Conservation (phyloP, 2,329 filamentous ascomycete species). For the Elsinoe necatrix region DNA sequence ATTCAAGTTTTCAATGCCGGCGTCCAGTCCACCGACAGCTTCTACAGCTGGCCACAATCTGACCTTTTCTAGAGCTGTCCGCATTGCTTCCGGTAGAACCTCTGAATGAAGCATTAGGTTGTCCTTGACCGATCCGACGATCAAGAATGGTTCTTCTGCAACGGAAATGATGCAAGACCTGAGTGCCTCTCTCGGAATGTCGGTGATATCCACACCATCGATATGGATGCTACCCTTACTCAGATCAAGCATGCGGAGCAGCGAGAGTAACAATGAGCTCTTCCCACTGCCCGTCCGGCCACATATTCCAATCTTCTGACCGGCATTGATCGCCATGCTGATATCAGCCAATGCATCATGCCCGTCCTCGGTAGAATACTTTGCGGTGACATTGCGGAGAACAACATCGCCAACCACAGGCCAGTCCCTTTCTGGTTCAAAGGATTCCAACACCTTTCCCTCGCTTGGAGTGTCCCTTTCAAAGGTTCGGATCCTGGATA, state of each 20-base stretch:
- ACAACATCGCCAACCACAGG: neutral
- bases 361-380: neutral
- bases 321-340: conserved; percentile 38
- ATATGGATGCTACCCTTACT: conserved; percentile 37
- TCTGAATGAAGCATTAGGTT: conserved; percentile 40
- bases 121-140: conserved; percentile 39
- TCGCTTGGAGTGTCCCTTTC: conserved; percentile 29
- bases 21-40: conserved; percentile 32
- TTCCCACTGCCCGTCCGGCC: conserved; percentile 51
- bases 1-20: conserved; percentile 27
- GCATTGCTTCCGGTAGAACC: conserved; percentile 27
- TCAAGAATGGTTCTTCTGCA: conserved; percentile 45
- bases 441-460: conserved; percentile 7
- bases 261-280: conserved; percentile 40
- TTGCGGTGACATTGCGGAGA: neutral
- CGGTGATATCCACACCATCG: conserved; percentile 41
- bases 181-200: conserved; percentile 36
- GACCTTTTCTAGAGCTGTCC: conserved; percentile 38
- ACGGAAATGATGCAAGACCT: conserved; percentile 39
- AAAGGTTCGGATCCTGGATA: conserved; percentile 45
- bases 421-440: neutral
- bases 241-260: conserved; percentile 44
- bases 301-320: conserved; percentile 44
- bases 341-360: conserved; percentile 25
- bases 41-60: conserved; percentile 28